phyloP scores from a whole-genome alignment of 768 basidiomycete genomes.

The Atractiella rhizophila region DNA sequence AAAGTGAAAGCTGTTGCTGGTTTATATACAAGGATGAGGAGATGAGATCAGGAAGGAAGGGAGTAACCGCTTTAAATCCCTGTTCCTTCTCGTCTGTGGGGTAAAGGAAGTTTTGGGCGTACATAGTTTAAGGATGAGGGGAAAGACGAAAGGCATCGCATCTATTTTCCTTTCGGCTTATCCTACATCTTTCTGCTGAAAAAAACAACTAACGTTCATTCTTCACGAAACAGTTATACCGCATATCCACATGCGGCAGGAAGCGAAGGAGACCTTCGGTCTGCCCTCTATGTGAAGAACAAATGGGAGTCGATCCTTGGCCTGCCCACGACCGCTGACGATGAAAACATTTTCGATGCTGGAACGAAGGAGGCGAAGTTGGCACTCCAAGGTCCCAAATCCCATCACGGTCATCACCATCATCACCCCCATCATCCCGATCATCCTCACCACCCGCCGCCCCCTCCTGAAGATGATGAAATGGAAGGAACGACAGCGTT shows the following conservation, averaged over 20 bases:
- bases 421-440: neutral
- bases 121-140: too few relatives aligned
- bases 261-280: slow-evolving; percentile 33
- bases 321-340: slow-evolving; percentile 17
- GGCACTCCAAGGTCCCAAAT: slow-evolving; percentile 19
- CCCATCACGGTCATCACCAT: neutral
- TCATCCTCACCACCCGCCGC: neutral
- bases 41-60: too few relatives aligned
- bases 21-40: too few relatives aligned
- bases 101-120: too few relatives aligned
- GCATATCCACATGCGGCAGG: slow-evolving; percentile 38
- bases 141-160: too few relatives aligned
- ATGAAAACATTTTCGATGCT: slow-evolving; percentile 39
- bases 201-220: too few relatives aligned
- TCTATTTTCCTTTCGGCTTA: too few relatives aligned
- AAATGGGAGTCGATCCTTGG: slow-evolving; percentile 43
- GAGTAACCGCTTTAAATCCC: too few relatives aligned
- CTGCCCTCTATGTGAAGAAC: slow-evolving; percentile 40
- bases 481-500: neutral
- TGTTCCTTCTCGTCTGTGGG: too few relatives aligned
- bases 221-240: slow-evolving; percentile 15
- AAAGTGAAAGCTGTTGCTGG: too few relatives aligned
- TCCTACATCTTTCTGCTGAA: too few relatives aligned
- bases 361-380: slow-evolving; percentile 41
- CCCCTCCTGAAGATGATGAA: neutral